phyloP scores from a whole-genome alignment of 805 yeast genomes.

The Candida nitratophila region DNA sequence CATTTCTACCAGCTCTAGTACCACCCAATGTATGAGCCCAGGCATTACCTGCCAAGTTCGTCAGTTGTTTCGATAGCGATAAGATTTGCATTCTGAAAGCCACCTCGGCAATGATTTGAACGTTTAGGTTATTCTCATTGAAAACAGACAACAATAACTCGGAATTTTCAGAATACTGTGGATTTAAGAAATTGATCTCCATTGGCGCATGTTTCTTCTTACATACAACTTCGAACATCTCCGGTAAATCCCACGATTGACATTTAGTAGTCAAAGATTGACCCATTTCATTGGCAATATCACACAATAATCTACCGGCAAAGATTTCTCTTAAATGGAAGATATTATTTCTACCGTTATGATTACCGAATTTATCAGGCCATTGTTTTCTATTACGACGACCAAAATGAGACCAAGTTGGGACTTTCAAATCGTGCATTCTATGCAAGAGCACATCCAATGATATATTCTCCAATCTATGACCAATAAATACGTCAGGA shows the following conservation, averaged over 20 bases:
- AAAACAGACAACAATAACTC: constrained; percentile 61
- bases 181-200: constrained; percentile 69
- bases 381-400: constrained; percentile 69
- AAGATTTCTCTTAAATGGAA: constrained; percentile 57
- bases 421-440: constrained; percentile 65
- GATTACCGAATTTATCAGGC: constrained; percentile 66
- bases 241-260: constrained; percentile 89
- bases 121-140: constrained; percentile 58
- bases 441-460: constrained; percentile 77
- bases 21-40: constrained; percentile 95
- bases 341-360: constrained; percentile 39
- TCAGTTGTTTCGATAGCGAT: constrained; percentile 83
- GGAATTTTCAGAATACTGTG: constrained; percentile 61
- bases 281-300: constrained; percentile 91
- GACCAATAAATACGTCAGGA: constrained; percentile 90
- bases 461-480: constrained; percentile 70
- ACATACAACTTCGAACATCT: constrained; percentile 82
- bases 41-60: constrained; percentile 92
- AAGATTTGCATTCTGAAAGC: constrained; percentile 80
- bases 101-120: constrained; percentile 65
- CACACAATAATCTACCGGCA: constrained; percentile 86
- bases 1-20: constrained; percentile 94
- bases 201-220: constrained; percentile 50
- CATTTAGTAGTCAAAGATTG: constrained; percentile 87
- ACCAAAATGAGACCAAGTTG: constrained; percentile 77